Evolutionary conservation across 345 rosid species (phyloP).

Genomic region (Gossypium longicalyx): DNA sequence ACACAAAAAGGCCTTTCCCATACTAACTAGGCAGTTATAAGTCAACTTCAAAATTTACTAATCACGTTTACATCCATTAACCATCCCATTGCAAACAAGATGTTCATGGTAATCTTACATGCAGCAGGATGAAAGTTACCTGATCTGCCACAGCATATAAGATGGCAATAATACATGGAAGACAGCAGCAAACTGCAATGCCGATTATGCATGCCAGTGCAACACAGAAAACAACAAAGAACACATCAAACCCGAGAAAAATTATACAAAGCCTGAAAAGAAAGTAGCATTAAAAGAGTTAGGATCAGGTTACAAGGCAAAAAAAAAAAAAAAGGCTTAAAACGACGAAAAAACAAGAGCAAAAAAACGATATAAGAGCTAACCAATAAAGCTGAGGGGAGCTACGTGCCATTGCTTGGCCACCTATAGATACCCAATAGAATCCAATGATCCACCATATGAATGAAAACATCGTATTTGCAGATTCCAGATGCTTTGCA

Average conservation of each 20-base stretch:
- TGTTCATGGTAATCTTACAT: background rate
- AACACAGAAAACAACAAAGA: slow-evolving; percentile 91
- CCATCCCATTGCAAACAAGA: background rate
- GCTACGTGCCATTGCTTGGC: slow-evolving; percentile 57
- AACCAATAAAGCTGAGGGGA: slow-evolving; percentile 93
- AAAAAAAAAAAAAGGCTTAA: background rate
- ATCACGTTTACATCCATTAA: background rate
- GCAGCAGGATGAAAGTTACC: slow-evolving; percentile 40
- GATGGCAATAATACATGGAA: slow-evolving; percentile 94
- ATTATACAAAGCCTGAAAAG: slow-evolving; percentile 83
- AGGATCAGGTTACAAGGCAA: slow-evolving; percentile 11
- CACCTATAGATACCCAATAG: slow-evolving; percentile 98
- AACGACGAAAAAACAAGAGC: background rate
- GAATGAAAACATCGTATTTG: slow-evolving; percentile 94
- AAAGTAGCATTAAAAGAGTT: slow-evolving; percentile 16
- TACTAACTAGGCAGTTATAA: background rate
- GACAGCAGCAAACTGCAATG: slow-evolving; percentile 97
- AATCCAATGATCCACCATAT: slow-evolving; percentile 99
- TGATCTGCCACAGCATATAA: slow-evolving; percentile 93
- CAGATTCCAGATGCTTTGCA: slow-evolving; percentile 93
- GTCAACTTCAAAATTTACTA: background rate
- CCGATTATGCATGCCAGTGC: slow-evolving; percentile 94
- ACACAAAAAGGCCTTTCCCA: background rate
- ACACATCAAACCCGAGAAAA: slow-evolving; percentile 95
- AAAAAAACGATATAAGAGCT: slow-evolving; percentile 18